Evolutionary conservation across 1,284 basidiomycete species (phyloP), one percentile per base, ranked within the genome.

Genomic region (Trametes polyzona): DNA sequence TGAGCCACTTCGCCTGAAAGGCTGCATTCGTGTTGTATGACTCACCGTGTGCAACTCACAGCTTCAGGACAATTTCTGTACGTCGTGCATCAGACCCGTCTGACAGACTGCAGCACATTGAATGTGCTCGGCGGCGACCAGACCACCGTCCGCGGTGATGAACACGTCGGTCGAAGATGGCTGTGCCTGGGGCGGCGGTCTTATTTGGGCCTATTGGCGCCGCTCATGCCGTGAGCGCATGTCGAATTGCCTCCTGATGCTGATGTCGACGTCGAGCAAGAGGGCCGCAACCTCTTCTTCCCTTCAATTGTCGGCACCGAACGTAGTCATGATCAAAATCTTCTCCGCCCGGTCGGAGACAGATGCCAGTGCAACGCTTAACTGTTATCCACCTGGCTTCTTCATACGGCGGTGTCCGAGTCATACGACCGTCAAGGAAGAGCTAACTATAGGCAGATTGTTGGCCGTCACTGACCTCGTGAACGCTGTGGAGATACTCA

Each of bases 181-280:
- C 39, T 43, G 40, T 48, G 32, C 24, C 14, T 40, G 51, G 42
- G 51, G 52, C 53, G 39, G 40, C 19, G 21, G 21, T 21, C 53
- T 30, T 12, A 14, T 21, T 55, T 29, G 29, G 53, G 44, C 33
- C 23, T 36, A 16, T 11, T 42, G 14, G 8, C 29, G 46, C 52
- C 44, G 35, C 44, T 26, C 17, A n/a, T 16, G 35, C 35, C 11
- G 27, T 17, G 11, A 21, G 29, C 17, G 19, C 27, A 11, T 17
- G n/a, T n/a, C n/a, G n/a, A n/a, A 32, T 39, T n/a, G 17, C 24
- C 26, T 37, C 10, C 39, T 26, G 14, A 44, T 29, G 43, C 27
- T 47, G 52, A 53, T 53, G 52, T 35, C n/a, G 10, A 26, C 36
- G 33, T 24, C 19, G 23, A 19, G 14, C 4, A 12, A 24, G 14